Conservation (phyloP, 202 grass and related monocot species). For the Digitaria exilis region DNA sequence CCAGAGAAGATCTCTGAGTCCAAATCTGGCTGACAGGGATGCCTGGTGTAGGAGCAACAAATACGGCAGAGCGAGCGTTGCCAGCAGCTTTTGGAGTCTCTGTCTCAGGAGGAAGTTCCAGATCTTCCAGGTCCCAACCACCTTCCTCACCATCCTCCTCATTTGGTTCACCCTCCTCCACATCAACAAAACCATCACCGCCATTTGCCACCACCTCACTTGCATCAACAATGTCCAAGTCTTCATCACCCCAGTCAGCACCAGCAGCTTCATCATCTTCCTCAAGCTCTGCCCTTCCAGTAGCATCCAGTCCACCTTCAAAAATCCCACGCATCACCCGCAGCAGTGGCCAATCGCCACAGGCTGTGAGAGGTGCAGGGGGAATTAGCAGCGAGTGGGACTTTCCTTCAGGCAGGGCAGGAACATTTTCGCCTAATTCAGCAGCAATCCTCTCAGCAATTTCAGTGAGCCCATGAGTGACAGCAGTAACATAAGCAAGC, state of each 20-base stretch:
- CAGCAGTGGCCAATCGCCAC: constrained; percentile 91
- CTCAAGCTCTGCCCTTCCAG: constrained; percentile 64
- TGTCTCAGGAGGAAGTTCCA: constrained; percentile 80
- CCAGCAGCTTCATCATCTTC: constrained; percentile 75
- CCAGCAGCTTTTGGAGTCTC: constrained; percentile 69
- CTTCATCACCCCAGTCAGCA: constrained; percentile 96
- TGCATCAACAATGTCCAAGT: constrained; percentile 83
- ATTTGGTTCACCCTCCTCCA: constrained; percentile 64
- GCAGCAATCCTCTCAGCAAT: constrained; percentile 70
- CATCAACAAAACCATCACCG: constrained; percentile 57
- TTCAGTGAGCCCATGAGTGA: constrained; percentile 84
- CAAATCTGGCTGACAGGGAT: constrained; percentile 96
- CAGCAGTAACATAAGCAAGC: constrained; percentile 88
- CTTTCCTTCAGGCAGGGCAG: constrained; percentile 78
- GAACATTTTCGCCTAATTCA: constrained; percentile 90
- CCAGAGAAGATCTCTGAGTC: constrained; percentile 96
- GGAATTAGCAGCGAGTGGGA: constrained; percentile 68
- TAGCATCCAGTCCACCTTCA: constrained; percentile 82
- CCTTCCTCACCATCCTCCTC: constrained; percentile 75
- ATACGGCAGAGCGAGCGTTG: constrained; percentile 55
- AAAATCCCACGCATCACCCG: constrained; percentile 94
- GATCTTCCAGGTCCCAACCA: constrained; percentile 98
- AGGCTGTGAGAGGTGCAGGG: constrained; percentile 62
- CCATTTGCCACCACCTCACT: constrained; percentile 71
- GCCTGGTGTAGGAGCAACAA: constrained; percentile 78